Base-by-base conservation (phyloP, 306 rosid species). In the Hippophae rhamnoides region DNA sequence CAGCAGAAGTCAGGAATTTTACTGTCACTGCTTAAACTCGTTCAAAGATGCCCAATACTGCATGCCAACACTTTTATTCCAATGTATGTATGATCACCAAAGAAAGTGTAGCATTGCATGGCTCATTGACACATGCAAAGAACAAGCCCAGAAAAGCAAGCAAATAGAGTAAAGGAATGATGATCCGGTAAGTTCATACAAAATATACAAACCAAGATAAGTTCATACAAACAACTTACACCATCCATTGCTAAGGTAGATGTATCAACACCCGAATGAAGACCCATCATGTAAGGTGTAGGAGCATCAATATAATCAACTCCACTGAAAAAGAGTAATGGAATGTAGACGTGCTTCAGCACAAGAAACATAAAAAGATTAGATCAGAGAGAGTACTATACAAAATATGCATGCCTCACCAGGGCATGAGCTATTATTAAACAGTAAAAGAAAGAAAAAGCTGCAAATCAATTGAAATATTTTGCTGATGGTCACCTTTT, bases 271-370 rank as follows among this genome's bases (percentile, higher is more conserved):
- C 90, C 93, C 0, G 97, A 92, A 81, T 92, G 77, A 71, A 92
- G 99, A 67, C 99, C 99, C 99, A 92, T 92, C 99, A 92, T 88
- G 68, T 92, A 88, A 10, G 99, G 99, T 31, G 97, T 92, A 31
- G 99, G 99, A 65, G 97, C 95, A 76, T 92, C 99, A 73, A 92
- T 92, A 68, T 92, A 92, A 89, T 92, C 97, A 77, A 92, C 95
- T 73, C 99, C 99, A 72, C 93, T 92, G 87, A 82, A 92, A 85
- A 92, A 92, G 75, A 92, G 99, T 81, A 88, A 79, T 56, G 99
- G 99, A 84, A 92, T 92, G 82, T 88, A 92, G 74, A 92, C 99
- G 75, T 92, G 99, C 99, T 92, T 76, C 79, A 81, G 75, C 73
- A 77, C 75, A 77, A 70, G 63, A 88, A 79, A 85, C 68, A 69